phyloP scores from a whole-genome alignment of 78 protist genomes.

The slime mould (Dictyostelium discoideum) region DNA sequence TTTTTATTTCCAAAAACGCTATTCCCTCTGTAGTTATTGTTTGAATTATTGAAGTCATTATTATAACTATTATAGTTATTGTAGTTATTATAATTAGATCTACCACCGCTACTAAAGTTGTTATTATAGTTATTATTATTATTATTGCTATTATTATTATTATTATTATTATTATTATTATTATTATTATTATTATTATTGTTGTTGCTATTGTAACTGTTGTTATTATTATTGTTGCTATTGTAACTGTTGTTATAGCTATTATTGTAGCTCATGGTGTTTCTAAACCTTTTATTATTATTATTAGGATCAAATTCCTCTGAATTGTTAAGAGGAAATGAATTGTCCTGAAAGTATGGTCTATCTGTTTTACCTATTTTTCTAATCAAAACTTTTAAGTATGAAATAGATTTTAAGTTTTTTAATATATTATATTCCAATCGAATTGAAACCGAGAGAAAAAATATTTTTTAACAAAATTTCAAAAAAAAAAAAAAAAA shows the following conservation, averaged over 20 bases:
- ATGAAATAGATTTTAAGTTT: background rate
- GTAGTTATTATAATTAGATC: background rate
- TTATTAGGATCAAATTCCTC: background rate
- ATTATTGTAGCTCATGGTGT: conserved; percentile 3
- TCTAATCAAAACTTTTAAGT: background rate
- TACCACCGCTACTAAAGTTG: background rate
- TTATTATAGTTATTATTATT: background rate
- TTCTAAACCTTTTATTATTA: background rate
- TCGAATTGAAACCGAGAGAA: background rate
- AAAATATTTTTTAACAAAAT: background rate
- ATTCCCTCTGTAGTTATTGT: background rate
- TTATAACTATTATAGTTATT: background rate
- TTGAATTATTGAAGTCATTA: background rate
- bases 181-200: background rate
- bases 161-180: background rate
- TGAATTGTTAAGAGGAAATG: background rate
- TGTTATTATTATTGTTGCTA: background rate
- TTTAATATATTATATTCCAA: background rate
- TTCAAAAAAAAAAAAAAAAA: background rate
- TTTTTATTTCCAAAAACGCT: background rate
- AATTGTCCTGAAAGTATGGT: background rate
- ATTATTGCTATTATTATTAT: background rate
- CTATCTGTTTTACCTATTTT: conserved; percentile 28
- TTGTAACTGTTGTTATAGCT: background rate
- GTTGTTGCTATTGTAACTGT: background rate